These are phyloP conservation scores for Huiozyma sinensis DNA, from an alignment of 805 yeast species.

Conservation along the genomic window DNA sequence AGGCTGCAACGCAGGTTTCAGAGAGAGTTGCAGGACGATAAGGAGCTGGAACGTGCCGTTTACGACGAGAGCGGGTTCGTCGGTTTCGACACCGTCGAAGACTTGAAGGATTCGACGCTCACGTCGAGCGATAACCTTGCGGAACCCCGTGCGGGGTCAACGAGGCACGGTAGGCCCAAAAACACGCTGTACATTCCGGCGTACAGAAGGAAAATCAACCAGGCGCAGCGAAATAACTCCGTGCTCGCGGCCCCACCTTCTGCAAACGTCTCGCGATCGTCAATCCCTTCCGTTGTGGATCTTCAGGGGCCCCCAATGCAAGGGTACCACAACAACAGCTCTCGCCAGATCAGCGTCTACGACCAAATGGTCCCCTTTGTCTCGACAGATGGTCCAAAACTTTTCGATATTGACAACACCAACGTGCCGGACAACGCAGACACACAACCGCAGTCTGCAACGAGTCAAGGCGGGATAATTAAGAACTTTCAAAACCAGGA, in stretches of 20 bases:
- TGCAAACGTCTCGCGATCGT: background rate
- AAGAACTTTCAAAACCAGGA: constrained; percentile 16
- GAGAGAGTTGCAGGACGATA: constrained; percentile 30
- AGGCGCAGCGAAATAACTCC: constrained; percentile 1
- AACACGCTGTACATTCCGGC: constrained; percentile 27
- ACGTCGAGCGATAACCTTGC: background rate
- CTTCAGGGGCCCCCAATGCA: too few relatives aligned
- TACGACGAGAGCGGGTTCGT: constrained; percentile 30
- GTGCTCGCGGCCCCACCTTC: background rate
- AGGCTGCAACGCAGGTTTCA: constrained; percentile 31
- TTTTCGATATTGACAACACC: too few relatives aligned
- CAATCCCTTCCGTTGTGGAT: background rate
- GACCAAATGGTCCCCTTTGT: constrained; percentile 7
- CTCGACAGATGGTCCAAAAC: background rate
- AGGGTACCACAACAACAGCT: background rate
- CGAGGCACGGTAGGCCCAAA: background rate
- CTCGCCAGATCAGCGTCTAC: constrained; percentile 4
- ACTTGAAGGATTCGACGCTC: background rate
- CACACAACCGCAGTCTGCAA: background rate
- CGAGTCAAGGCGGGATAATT: background rate
- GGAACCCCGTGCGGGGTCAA: background rate
- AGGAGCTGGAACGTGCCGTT: constrained; percentile 23
- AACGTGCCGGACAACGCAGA: too few relatives aligned
- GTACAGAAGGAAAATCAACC: constrained; percentile 28
- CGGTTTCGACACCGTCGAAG: constrained; percentile 19